Evolutionary conservation across 2,329 filamentous ascomycete genomes (phyloP).

Genomic region (Penicillium sp.): DNA sequence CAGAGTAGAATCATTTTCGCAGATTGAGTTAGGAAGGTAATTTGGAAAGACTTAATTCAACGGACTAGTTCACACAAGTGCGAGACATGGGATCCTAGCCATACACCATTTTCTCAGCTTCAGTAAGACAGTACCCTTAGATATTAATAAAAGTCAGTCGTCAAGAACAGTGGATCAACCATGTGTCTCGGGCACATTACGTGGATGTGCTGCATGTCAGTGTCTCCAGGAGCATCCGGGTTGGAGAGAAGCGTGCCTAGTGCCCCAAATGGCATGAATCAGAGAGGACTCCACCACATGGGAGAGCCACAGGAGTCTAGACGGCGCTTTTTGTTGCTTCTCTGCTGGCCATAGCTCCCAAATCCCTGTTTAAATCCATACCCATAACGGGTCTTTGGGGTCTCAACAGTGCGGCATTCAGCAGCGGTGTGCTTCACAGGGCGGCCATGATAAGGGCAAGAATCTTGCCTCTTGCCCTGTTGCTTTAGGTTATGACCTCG

Average conservation of each 20-base stretch:
- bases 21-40: too few species aligned
- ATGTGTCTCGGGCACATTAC: too few species aligned
- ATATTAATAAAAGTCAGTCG: too few species aligned
- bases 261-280: not conserved
- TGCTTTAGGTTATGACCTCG: not conserved
- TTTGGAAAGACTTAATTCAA: too few species aligned
- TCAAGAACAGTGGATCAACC: too few species aligned
- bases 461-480: not conserved
- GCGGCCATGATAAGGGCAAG: not conserved
- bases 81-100: too few species aligned
- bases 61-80: too few species aligned
- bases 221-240: not conserved
- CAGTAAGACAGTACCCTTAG: too few species aligned
- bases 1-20: too few species aligned
- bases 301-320: not conserved
- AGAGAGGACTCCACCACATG: not conserved
- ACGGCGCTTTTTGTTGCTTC: not conserved
- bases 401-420: not conserved
- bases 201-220: not conserved
- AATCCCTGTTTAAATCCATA: not conserved
- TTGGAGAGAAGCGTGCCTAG: not conserved
- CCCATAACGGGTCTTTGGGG: not conserved
- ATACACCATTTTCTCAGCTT: too few species aligned
- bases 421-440: not conserved
- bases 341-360: not conserved